Evolutionary conservation across 2,329 filamentous ascomycete genomes (phyloP).

Genomic region (Ophiostoma quercus): DNA sequence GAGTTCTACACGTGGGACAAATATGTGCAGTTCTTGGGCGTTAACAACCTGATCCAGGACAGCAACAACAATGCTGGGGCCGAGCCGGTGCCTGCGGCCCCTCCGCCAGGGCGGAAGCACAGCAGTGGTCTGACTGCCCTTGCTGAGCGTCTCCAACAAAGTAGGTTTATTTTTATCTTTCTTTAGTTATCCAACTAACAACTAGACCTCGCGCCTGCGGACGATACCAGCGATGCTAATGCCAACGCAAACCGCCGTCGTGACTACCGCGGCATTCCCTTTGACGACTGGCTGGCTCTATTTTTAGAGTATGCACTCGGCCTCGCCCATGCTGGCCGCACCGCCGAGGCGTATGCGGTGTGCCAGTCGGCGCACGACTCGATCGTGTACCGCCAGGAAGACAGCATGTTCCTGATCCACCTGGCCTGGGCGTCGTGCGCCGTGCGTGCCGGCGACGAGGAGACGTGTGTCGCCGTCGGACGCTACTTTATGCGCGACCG

Average conservation of each 20-base stretch:
- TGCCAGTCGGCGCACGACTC: constrained; percentile 74
- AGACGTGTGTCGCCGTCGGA: constrained; percentile 64
- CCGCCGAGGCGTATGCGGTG: constrained; percentile 70
- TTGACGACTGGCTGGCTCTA: constrained; percentile 80
- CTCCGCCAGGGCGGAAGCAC: constrained; percentile 18
- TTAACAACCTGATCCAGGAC: constrained; percentile 36
- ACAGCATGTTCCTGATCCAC: constrained; percentile 67
- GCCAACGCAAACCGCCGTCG: constrained; percentile 26
- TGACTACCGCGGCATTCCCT: constrained; percentile 64
- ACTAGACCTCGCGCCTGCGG: constrained; percentile 35
- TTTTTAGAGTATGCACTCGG: constrained; percentile 83
- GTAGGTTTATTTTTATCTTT: no score
- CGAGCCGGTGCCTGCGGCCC: neutral
- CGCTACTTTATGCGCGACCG: constrained; percentile 82
- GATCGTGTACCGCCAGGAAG: constrained; percentile 63
- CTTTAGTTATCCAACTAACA: no score
- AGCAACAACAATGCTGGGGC: constrained; percentile 17
- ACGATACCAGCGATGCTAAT: constrained; percentile 25
- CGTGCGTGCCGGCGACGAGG: constrained; percentile 72
- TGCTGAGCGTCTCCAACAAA: constrained; percentile 51
- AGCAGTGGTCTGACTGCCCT: constrained; percentile 48
- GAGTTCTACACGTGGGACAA: constrained; percentile 64
- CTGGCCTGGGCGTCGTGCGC: constrained; percentile 79
- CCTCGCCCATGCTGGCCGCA: constrained; percentile 62
- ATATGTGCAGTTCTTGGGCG: constrained; percentile 54